Evolutionary conservation across 1,284 basidiomycete species (phyloP).

Genomic region (Sporisorium sorghi): DNA sequence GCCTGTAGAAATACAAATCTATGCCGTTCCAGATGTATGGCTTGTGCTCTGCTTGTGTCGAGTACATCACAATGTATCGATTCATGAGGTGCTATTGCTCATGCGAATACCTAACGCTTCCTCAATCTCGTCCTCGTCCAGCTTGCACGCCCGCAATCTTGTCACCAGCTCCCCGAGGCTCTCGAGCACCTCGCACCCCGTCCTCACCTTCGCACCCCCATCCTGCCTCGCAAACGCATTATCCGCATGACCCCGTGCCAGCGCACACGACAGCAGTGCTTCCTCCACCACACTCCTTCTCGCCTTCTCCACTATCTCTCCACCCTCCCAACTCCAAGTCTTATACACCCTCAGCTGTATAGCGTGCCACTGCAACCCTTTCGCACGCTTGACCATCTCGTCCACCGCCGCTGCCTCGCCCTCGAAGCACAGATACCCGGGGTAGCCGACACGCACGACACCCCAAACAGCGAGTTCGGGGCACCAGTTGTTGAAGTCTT

Average conservation of each 20-base stretch:
- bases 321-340: constrained; percentile 16
- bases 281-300: constrained; percentile 10
- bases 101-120: constrained; percentile 25
- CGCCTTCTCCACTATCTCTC: background rate
- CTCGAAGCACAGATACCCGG: constrained; percentile 59
- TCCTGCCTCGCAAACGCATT: constrained; percentile 6
- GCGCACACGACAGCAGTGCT: constrained; percentile 34
- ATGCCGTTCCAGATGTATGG: background rate
- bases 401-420: constrained; percentile 42
- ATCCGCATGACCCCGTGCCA: constrained; percentile 21
- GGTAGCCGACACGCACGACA: constrained; percentile 52
- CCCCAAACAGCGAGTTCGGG: constrained; percentile 51
- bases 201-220: constrained; percentile 24
- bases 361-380: constrained; percentile 57
- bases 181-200: constrained; percentile 48
- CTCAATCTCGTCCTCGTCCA: constrained; percentile 30
- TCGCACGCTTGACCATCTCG: constrained; percentile 52
- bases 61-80: too few species aligned
- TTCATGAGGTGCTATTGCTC: background rate
- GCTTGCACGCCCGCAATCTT: constrained; percentile 15
- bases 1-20: background rate
- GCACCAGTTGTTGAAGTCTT: constrained; percentile 55
- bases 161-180: constrained; percentile 38
- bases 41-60: background rate
- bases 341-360: constrained; percentile 39